Conservation (phyloP, 2,329 filamentous ascomycete species). For the Cercospora sesami region DNA sequence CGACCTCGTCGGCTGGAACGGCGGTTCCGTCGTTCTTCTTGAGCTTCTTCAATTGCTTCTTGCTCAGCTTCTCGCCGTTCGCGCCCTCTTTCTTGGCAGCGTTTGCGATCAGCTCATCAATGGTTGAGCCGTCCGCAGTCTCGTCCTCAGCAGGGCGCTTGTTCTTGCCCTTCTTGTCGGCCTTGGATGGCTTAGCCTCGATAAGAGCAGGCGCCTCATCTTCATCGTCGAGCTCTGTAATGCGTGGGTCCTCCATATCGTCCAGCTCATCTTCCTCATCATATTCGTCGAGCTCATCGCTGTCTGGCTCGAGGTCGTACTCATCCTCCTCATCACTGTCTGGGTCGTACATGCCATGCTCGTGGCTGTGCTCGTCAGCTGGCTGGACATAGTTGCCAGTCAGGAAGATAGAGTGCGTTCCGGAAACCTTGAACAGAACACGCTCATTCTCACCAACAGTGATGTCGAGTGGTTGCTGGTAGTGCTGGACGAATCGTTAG, state of each 20-base stretch:
- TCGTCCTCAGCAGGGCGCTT: constrained; percentile 80
- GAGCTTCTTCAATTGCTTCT: constrained; percentile 97
- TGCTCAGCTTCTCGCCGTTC: constrained; percentile 77
- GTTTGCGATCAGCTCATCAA: constrained; percentile 86
- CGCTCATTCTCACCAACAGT: constrained; percentile 84
- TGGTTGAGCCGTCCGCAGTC: constrained; percentile 58
- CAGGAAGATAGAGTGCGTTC: constrained; percentile 85
- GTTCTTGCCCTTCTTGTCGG: constrained; percentile 87
- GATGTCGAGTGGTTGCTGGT: constrained; percentile 93
- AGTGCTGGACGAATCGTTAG: constrained; percentile 64
- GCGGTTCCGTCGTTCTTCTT: constrained; percentile 98
- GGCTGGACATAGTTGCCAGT: constrained; percentile 93
- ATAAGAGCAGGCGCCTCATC: constrained; percentile 58
- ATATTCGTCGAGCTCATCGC: constrained; percentile 67
- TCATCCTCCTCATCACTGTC: constrained; percentile 63
- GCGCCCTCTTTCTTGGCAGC: constrained; percentile 52
- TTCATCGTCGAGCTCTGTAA: constrained; percentile 31
- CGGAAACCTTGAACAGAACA: constrained; percentile 87
- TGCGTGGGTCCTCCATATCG: constrained; percentile 29
- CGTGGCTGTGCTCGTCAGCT: constrained; percentile 58
- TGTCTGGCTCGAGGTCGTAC: constrained; percentile 78
- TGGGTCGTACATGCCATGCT: constrained; percentile 63
- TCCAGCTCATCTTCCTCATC: constrained; percentile 38
- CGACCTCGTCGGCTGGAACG: constrained; percentile 47
- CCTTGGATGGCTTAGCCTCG: constrained; percentile 55